Conservation (phyloP, 805 yeast genomes). For the Candida khao-thaluensis region DNA sequence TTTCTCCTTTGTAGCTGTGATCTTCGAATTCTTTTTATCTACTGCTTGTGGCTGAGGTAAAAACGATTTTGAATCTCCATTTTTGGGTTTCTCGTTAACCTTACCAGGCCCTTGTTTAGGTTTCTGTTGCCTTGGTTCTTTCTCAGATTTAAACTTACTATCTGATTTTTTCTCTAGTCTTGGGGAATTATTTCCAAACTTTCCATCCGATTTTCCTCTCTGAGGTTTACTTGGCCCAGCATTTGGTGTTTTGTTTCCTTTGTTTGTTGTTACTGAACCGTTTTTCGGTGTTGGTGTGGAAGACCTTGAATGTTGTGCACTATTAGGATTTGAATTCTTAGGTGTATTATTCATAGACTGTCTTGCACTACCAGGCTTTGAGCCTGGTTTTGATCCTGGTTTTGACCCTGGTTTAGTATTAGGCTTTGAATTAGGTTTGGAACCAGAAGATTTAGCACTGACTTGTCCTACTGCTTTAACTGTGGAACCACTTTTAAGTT, state of each 20-base stretch:
- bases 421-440: constrained; percentile 9
- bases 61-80: too few species aligned
- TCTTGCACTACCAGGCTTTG: constrained; percentile 3
- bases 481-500: constrained; percentile 38
- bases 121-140: too few species aligned
- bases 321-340: constrained; percentile 8
- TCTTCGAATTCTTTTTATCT: too few species aligned
- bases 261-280: neutral
- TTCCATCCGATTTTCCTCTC: too few species aligned
- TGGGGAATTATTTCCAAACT: too few species aligned
- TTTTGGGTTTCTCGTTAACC: too few species aligned
- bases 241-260: too few species aligned
- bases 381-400: constrained; percentile 3
- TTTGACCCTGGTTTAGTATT: neutral
- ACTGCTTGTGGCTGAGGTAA: too few species aligned
- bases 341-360: constrained; percentile 8
- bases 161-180: neutral
- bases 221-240: too few species aligned
- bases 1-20: too few species aligned
- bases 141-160: too few species aligned
- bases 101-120: too few species aligned
- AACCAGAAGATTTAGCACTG: neutral
- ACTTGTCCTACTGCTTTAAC: constrained; percentile 28
- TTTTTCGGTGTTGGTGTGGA: constrained; percentile 9
- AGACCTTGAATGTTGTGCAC: constrained; percentile 12